Percentiles rank a stretch among this genome's conserved stretches.
phyloP scores from a whole-genome alignment of 306 rosid genomes.

The Quercus engelmannii region DNA sequence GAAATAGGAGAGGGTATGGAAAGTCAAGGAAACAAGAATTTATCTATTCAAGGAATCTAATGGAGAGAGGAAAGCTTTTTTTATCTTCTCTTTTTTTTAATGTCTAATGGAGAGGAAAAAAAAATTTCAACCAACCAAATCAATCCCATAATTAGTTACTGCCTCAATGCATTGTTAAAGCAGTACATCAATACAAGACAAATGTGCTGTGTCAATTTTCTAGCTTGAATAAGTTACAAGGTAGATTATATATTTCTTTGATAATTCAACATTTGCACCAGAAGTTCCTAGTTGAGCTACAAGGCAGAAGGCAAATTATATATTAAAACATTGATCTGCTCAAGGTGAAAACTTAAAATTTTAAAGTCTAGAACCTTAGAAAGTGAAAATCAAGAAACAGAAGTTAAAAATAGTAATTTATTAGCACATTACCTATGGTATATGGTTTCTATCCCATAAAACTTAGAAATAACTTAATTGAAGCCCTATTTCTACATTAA shows the following conservation, averaged over 20 bases:
- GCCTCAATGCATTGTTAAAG: neutral
- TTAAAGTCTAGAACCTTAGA: too few relatives aligned
- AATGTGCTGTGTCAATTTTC: too few relatives aligned
- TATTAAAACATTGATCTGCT: neutral
- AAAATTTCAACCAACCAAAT: neutral
- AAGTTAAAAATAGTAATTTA: neutral
- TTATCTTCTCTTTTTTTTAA: too few relatives aligned
- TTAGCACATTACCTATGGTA: neutral
- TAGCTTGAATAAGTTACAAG: too few relatives aligned
- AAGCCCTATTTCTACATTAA: too few relatives aligned
- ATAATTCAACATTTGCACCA: too few relatives aligned
- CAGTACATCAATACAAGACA: neutral
- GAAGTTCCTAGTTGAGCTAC: too few relatives aligned
- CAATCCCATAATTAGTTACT: neutral
- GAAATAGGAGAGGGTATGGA: slow-evolving; percentile 41
- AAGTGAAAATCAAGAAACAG: neutral
- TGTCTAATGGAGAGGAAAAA: neutral
- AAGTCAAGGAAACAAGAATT: slow-evolving; percentile 35
- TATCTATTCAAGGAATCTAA: neutral
- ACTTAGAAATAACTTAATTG: too few relatives aligned
- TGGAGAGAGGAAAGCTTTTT: neutral
- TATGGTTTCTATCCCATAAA: neutral
- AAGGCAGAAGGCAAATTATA: too few relatives aligned
- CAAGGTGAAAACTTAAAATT: neutral
- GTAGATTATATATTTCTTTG: too few relatives aligned